Evolutionary conservation across 441 rosid species (phyloP), one percentile per base, ranked within the genome.

Genomic region (Melastoma candidum): DNA sequence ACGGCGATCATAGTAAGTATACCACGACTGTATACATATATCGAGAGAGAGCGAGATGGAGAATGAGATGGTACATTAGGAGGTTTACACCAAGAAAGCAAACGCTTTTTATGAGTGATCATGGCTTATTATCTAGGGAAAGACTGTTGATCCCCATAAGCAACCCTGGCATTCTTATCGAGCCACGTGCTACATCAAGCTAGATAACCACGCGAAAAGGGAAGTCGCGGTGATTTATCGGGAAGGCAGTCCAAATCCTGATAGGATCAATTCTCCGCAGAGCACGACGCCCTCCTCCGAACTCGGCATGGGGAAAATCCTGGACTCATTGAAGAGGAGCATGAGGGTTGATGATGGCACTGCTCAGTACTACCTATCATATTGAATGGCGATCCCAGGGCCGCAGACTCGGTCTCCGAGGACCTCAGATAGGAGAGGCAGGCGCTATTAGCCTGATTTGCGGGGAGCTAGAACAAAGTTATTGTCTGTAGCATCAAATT

Each of bases 261-360:
- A 48, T 56, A 74, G 60, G 63, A 71, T 67, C 1, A 52, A 61
- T 24, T 60, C 52, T 57, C 59, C 65, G 62, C 53, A 57, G 44
- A 77, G 58, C 26, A 47, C 71, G 63, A 53, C 60, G 39, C 63
- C 71, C n/a, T n/a, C n/a, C 61, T 78, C 92, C 41, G 71, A 68
- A 12, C 69, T 52, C 3, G 84, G 95, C 53, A 87, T 70, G 70
- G 74, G 72, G 72, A 80, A 76, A 63, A 61, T 90, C 4, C 67
- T 87, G 0, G 79, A 84, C 26, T 87, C 93, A 5, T 53, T 90
- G 36, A 81, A 65, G 72, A 78, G 96, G 77, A 83, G 95, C 77
- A 87, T 84, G 97, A 90, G 74, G 46, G 92, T 81, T 5, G 93
- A 90, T 61, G 96, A 87, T 64, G 93, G 76, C 56, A 90, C 95